A percentile compares a stretch with the other conserved stretches of the same genome.
phyloP scores from a whole-genome alignment of 2,329 filamentous ascomycete species.

The Ophiostoma pallidulum region DNA sequence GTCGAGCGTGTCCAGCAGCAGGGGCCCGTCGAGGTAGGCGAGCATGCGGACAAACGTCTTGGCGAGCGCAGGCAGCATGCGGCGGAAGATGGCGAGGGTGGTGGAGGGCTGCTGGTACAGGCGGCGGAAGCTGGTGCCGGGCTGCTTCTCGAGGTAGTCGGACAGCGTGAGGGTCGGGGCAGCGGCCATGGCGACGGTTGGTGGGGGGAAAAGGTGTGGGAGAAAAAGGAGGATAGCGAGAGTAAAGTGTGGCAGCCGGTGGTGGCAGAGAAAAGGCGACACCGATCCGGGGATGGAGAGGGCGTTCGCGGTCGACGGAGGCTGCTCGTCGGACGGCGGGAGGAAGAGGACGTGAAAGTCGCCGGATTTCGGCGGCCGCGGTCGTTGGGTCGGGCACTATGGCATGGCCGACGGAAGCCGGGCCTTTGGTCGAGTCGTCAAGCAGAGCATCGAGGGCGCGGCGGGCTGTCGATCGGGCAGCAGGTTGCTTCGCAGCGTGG shows the following conservation, averaged over 20 bases:
- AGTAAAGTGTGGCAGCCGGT: background rate
- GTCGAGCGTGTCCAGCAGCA: conserved; percentile 73
- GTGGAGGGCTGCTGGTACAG: conserved; percentile 96
- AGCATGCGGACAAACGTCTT: conserved; percentile 95
- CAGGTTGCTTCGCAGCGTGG: no score
- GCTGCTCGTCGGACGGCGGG: no score
- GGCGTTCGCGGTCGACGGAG: no score
- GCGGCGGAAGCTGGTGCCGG: conserved; percentile 79
- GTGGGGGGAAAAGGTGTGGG: background rate
- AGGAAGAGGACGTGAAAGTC: no score
- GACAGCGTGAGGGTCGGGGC: conserved; percentile 52
- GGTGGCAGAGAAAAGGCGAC: background rate
- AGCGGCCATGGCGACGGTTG: conserved; percentile 37
- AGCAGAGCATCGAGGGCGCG: no score
- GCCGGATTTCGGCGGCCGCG: no score
- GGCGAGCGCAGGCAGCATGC: conserved; percentile 90
- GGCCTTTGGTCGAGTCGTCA: background rate
- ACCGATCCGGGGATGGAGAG: no score
- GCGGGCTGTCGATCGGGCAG: no score
- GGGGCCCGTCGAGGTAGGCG: conserved; percentile 76
- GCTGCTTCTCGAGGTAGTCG: conserved; percentile 88
- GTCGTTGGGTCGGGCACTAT: background rate
- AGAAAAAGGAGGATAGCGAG: background rate
- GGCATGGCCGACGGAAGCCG: background rate
- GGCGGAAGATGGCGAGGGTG: conserved; percentile 87